Percentiles rank a stretch among this genome's conserved stretches.
Conservation (phyloP, 2,329 filamentous ascomycete species). For the Chaetomiaceae sp. region DNA sequence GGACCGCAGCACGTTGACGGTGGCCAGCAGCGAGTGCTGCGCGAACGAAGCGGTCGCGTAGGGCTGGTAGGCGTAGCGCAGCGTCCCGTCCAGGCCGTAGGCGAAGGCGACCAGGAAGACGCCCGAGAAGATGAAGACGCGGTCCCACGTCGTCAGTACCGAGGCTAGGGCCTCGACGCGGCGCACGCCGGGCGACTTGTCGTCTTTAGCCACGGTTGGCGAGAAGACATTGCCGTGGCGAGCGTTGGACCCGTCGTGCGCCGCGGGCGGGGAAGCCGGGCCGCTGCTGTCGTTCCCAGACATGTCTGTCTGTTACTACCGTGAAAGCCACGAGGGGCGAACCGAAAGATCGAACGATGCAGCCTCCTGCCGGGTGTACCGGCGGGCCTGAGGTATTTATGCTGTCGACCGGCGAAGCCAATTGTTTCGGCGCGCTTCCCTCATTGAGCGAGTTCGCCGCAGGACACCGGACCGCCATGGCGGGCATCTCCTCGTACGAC, state of each 20-base stretch:
- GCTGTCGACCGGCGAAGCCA: neutral
- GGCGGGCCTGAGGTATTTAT: neutral
- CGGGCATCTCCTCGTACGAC: neutral
- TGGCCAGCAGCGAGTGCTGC: conserved; percentile 50
- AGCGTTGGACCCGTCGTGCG: neutral
- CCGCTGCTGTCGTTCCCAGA: neutral
- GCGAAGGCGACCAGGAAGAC: conserved; percentile 59
- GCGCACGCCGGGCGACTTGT: conserved; percentile 47
- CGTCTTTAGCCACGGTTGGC: conserved; percentile 1
- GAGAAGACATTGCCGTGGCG: neutral
- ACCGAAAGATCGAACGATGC: neutral
- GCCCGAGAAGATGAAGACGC: conserved; percentile 51
- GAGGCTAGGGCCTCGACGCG: conserved; percentile 52
- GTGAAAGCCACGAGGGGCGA: neutral
- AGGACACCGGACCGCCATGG: neutral
- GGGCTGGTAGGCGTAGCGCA: conserved; percentile 51
- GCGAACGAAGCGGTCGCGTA: conserved; percentile 45
- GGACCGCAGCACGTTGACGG: conserved; percentile 50
- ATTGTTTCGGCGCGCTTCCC: neutral
- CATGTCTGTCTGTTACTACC: neutral
- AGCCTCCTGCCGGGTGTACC: neutral
- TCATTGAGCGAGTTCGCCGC: neutral
- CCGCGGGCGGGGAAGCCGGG: neutral
- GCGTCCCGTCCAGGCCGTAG: conserved; percentile 54
- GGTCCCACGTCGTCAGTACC: conserved; percentile 46